Conservation (phyloP, 768 basidiomycete species). For the Boletus reticuloceps region DNA sequence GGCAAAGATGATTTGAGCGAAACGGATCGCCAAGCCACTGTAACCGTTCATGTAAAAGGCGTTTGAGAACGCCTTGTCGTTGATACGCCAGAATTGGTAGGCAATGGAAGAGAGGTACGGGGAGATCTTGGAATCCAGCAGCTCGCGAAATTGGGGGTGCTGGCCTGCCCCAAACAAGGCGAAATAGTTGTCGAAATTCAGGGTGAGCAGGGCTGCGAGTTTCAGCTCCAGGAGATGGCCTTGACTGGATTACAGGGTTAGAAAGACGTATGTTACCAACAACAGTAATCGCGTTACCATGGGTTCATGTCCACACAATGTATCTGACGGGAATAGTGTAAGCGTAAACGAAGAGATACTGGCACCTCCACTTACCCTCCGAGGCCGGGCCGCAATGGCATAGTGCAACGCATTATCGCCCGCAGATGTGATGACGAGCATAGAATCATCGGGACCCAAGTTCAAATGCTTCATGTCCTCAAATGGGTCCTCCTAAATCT, state of each 20-base stretch:
- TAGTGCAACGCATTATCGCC: conserved; percentile 83
- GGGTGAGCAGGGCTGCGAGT: conserved; percentile 57
- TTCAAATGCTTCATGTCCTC: conserved; percentile 67
- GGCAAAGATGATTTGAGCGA: conserved; percentile 55
- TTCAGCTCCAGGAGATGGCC: conserved; percentile 79
- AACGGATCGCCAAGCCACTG: conserved; percentile 62
- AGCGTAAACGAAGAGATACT: background rate
- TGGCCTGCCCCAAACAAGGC: conserved; percentile 64
- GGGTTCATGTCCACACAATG: conserved; percentile 78
- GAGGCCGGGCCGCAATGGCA: conserved; percentile 60
- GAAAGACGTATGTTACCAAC: background rate
- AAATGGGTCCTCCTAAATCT: conserved; percentile 62
- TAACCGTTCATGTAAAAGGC: conserved; percentile 72
- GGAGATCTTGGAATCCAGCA: conserved; percentile 60
- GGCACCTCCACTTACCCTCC: conserved; percentile 37
- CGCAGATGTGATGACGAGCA: conserved; percentile 74
- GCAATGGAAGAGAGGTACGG: conserved; percentile 69
- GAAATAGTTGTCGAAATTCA: conserved; percentile 63
- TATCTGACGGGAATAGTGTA: conserved; percentile 37
- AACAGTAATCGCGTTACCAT: conserved; percentile 31
- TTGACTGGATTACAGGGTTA: conserved; percentile 41
- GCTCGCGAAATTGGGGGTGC: conserved; percentile 54
- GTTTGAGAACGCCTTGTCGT: conserved; percentile 44
- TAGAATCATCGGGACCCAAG: conserved; percentile 57
- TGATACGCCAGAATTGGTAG: conserved; percentile 75